A percentile compares a stretch with the other conserved stretches of the same genome.
Evolutionary conservation across 495 filamentous ascomycete species (phyloP).

Genomic region (Echria macrotheca): DNA sequence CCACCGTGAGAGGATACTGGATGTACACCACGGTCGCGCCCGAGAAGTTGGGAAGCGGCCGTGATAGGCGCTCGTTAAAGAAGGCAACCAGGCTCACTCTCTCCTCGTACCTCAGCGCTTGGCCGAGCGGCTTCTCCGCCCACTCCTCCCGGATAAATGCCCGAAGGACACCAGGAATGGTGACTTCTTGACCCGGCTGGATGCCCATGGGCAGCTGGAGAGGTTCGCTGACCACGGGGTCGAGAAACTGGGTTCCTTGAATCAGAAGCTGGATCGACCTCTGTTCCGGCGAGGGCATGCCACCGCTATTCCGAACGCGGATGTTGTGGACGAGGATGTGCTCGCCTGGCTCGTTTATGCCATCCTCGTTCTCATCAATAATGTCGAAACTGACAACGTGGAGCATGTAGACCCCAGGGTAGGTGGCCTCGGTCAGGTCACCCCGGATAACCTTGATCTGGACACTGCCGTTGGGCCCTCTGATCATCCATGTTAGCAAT

Average conservation of each 20-base stretch:
- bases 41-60: constrained; percentile 4
- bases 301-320: constrained; percentile 18
- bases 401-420: constrained; percentile 31
- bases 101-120: constrained; percentile 5
- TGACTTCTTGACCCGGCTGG: constrained; percentile 14
- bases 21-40: not conserved
- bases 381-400: constrained; percentile 34
- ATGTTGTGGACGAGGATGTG: constrained; percentile 34
- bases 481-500: not conserved
- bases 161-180: constrained; percentile 15
- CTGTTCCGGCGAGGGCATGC: constrained; percentile 11
- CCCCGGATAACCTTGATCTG: constrained; percentile 9
- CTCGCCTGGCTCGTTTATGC: constrained; percentile 41
- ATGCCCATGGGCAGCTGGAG: constrained; percentile 15
- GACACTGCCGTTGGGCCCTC: not conserved
- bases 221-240: constrained; percentile 14
- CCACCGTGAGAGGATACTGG: constrained; percentile 4
- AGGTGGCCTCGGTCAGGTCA: constrained; percentile 18
- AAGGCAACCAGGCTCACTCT: constrained; percentile 13
- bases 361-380: constrained; percentile 39
- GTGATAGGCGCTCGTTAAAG: constrained; percentile 5
- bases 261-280: constrained; percentile 6
- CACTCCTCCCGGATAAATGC: constrained; percentile 18
- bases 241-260: constrained; percentile 18
- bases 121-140: not conserved